phyloP scores from a whole-genome alignment of 805 yeast genomes.

The Isabelozyma gotoi region DNA sequence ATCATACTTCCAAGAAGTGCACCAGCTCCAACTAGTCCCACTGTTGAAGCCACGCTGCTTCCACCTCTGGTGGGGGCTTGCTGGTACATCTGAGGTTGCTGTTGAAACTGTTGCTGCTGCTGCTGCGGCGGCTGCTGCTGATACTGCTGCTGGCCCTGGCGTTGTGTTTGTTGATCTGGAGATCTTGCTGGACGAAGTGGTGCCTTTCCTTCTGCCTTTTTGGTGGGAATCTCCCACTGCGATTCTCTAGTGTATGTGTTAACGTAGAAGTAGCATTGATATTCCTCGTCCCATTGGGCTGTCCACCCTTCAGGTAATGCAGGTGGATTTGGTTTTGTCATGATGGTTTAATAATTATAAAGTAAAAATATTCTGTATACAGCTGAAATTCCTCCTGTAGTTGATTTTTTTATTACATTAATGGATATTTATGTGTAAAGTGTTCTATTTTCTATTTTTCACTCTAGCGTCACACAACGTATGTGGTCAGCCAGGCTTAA shows the following conservation, averaged over 20 bases:
- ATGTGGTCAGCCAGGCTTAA: neutral
- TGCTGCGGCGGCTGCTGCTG: constrained; percentile 1
- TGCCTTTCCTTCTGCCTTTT: constrained; percentile 2
- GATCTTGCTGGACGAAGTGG: neutral
- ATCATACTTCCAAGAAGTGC: neutral
- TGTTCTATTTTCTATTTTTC: neutral
- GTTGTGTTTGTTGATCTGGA: constrained; percentile 4
- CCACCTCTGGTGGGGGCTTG: constrained; percentile 3
- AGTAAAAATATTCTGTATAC: no score
- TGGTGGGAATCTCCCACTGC: constrained; percentile 28
- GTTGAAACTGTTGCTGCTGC: constrained; percentile 1
- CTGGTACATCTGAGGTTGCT: neutral
- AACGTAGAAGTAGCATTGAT: constrained; percentile 24
- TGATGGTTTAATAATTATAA: neutral
- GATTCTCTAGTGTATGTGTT: constrained; percentile 24
- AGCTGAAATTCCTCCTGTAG: neutral
- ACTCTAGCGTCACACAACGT: no score
- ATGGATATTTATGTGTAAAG: neutral
- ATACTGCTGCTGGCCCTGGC: constrained; percentile 1
- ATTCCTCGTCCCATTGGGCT: constrained; percentile 34
- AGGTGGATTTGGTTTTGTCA: constrained; percentile 7
- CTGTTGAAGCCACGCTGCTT: neutral
- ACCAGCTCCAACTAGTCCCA: neutral
- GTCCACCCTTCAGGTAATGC: constrained; percentile 31
- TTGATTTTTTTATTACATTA: no score